Evolutionary conservation across 2,329 filamentous ascomycete species (phyloP), one percentile per base, ranked within the genome.

Genomic region (Diaporthe sp.): DNA sequence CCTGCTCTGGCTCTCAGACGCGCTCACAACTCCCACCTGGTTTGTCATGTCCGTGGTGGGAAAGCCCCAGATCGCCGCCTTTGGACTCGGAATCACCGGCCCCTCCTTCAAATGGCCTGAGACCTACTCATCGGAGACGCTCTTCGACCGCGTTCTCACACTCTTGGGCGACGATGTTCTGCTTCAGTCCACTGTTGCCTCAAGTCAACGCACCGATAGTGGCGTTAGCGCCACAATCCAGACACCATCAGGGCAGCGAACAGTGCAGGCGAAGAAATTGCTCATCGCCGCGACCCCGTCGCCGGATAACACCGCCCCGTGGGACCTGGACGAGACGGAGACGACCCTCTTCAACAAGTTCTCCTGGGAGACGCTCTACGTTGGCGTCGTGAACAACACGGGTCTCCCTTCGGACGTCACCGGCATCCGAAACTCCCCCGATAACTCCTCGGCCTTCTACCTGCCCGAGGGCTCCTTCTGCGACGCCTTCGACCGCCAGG

Each of bases 281-380:
- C 78, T 86, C n/a, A 69, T 85, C 69, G 78, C 84, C 28, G 79
- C 83, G 42, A 81, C 83, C 8, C 84, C 83, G 0, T 83, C 79
- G 8, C 73, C 79, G 0, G 76, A 79, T 4, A 82, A 82, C 62
- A 69, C 84, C 61, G 61, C 75, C 5, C 79, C 79, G 1, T 83
- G 84, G 72, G 80, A 83, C 53, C 80, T 84, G 8, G 80, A 83
- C 74, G 46, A 76, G 0, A 67, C 67, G 4, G 83, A 85, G 65
- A 28, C 55, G 0, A 28, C 17, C 0, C 62, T 84, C 28, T 72
- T 72, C 37, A 51, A 31, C 28, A 72, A 72, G 58, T 72, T 72
- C 55, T 72, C 70, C 3, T 72, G 70, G 70, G 70, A 72, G 31
- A 72, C 70, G 8, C 70, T 72, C 6, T 72, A 61, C 22, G 70